Percentiles rank a stretch among this genome's conserved stretches.
These are phyloP conservation scores for Ammopiptanthus mongolicus DNA, from an alignment of 306 rosid genomes.

Conservation along the genomic window DNA sequence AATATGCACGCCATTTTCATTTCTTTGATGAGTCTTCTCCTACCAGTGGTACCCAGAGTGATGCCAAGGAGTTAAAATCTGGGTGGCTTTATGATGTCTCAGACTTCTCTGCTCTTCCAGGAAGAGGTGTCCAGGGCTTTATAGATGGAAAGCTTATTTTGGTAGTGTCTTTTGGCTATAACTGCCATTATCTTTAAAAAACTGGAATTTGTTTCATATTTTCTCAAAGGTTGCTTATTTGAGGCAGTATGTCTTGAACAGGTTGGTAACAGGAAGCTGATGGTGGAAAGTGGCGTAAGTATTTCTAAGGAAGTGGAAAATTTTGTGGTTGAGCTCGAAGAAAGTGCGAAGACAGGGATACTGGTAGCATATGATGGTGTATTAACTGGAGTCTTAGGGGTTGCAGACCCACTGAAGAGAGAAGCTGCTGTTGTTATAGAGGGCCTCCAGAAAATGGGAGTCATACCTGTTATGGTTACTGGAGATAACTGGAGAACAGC, in stretches of 20 bases:
- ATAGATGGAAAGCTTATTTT: conserved; percentile 53
- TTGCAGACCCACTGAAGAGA: conserved; percentile 94
- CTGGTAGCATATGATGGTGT: conserved; percentile 57
- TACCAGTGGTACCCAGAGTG: conserved; percentile 31
- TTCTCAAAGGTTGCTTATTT: conserved; percentile 20
- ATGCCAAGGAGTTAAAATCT: conserved; percentile 35
- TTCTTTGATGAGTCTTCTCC: conserved; percentile 65
- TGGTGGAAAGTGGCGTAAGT: conserved; percentile 60
- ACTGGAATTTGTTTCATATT: not conserved
- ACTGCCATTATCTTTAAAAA: not conserved
- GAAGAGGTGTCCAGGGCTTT: conserved; percentile 65
- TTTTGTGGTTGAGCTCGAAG: conserved; percentile 73
- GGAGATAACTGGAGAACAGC: conserved; percentile 97
- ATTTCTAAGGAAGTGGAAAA: conserved; percentile 61
- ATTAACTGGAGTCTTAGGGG: conserved; percentile 68
- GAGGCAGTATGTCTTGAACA: conserved; percentile 24
- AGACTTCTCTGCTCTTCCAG: conserved; percentile 77
- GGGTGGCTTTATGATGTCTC: conserved; percentile 78
- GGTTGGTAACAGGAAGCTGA: conserved; percentile 83
- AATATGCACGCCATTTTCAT: conserved; percentile 81
- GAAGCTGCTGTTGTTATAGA: conserved; percentile 81
- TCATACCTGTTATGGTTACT: conserved; percentile 75
- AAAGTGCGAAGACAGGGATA: conserved; percentile 83
- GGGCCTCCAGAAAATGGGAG: conserved; percentile 81
- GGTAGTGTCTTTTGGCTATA: conserved; percentile 36